These are phyloP conservation scores for Torulaspora maleeae DNA, from an alignment of 805 yeast genomes.

Conservation along the genomic window DNA sequence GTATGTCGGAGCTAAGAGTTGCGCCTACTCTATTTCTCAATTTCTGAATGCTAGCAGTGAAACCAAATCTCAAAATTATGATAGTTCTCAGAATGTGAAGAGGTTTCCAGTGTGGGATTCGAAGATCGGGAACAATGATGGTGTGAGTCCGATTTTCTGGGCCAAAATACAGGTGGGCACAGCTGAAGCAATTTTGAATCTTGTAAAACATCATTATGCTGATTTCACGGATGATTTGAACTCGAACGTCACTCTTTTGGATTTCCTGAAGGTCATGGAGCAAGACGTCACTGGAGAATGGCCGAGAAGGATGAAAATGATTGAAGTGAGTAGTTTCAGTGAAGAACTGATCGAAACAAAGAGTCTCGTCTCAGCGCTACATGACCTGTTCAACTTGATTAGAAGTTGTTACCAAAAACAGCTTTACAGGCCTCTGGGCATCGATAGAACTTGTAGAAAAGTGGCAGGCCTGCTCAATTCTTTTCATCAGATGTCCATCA, in stretches of 20 bases:
- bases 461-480: slow-evolving; percentile 20
- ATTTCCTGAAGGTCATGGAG: slow-evolving; percentile 62
- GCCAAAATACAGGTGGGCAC: slow-evolving; percentile 79
- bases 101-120: slow-evolving; percentile 59
- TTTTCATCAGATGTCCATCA: slow-evolving; percentile 16
- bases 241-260: slow-evolving; percentile 56
- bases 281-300: slow-evolving; percentile 54
- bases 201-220: slow-evolving; percentile 66
- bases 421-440: slow-evolving; percentile 53
- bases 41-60: slow-evolving; percentile 26
- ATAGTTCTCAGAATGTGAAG: slow-evolving; percentile 27
- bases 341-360: slow-evolving; percentile 28
- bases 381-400: slow-evolving; percentile 54
- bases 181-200: slow-evolving; percentile 64
- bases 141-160: slow-evolving; percentile 60
- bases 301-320: slow-evolving; percentile 41
- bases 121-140: slow-evolving; percentile 38
- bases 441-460: slow-evolving; percentile 23
- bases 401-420: slow-evolving; percentile 68
- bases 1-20: slow-evolving; percentile 58
- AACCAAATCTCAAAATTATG: slow-evolving; percentile 29
- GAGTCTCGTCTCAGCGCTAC: slow-evolving; percentile 29
- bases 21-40: slow-evolving; percentile 49
- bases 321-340: slow-evolving; percentile 19
- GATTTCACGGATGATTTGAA: slow-evolving; percentile 68